Conservation (phyloP, 2,329 filamentous ascomycete species). For the Microdochium nivale region DNA sequence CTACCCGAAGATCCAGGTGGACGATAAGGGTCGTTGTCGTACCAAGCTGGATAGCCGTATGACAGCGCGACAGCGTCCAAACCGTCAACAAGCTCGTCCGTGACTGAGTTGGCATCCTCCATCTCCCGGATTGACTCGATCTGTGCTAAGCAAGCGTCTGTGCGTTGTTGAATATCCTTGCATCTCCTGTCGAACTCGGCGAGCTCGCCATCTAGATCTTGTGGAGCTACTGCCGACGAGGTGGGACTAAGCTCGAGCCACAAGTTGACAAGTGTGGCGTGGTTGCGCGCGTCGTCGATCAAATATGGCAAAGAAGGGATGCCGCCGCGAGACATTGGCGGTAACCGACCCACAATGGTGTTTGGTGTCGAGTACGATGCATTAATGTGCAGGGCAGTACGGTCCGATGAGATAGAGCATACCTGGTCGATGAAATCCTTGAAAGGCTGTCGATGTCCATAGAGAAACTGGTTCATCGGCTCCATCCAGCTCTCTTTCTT, state of each 20-base stretch:
- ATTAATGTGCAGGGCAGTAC: slow-evolving; percentile 55
- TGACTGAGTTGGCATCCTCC: slow-evolving; percentile 23
- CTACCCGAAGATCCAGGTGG: slow-evolving; percentile 44
- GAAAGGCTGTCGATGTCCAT: slow-evolving; percentile 66
- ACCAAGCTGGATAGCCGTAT: slow-evolving; percentile 25
- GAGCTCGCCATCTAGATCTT: slow-evolving; percentile 41
- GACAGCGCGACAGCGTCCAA: slow-evolving; percentile 26
- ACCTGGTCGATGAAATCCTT: slow-evolving; percentile 82
- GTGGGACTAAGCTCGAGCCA: slow-evolving; percentile 55
- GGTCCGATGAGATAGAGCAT: slow-evolving; percentile 71
- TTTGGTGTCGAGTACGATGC: slow-evolving; percentile 89
- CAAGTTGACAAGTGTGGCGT: slow-evolving; percentile 72
- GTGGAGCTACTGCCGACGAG: slow-evolving; percentile 18
- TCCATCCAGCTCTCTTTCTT: slow-evolving; percentile 99
- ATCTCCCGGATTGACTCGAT: slow-evolving; percentile 35
- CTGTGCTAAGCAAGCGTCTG: slow-evolving; percentile 41
- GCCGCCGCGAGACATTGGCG: slow-evolving; percentile 75
- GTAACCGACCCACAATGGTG: slow-evolving; percentile 77
- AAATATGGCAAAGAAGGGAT: slow-evolving; percentile 90
- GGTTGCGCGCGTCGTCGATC: slow-evolving; percentile 79
- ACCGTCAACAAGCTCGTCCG: slow-evolving; percentile 33
- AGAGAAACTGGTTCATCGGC: slow-evolving; percentile 87
- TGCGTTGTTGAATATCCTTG: slow-evolving; percentile 37
- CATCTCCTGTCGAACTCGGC: slow-evolving; percentile 45
- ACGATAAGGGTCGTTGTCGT: slow-evolving; percentile 22